Percentiles rank a stretch among this genome's conserved stretches.
Evolutionary conservation across 495 filamentous ascomycete species (phyloP).

Genomic region (Penicillium coprophilum): DNA sequence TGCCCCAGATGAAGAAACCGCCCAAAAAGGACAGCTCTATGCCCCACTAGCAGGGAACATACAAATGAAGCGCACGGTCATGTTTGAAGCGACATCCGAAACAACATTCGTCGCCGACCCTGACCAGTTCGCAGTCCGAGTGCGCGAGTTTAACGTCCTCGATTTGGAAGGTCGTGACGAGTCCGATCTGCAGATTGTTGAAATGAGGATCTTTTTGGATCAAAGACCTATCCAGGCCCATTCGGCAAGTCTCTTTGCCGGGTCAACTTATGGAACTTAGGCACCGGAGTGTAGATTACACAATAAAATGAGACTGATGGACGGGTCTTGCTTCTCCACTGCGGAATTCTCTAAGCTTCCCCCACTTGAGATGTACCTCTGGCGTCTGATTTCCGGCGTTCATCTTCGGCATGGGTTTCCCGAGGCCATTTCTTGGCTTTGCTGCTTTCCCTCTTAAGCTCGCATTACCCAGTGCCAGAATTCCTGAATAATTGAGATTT

Average conservation of each 20-base stretch:
- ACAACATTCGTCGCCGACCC: slow-evolving; percentile 26
- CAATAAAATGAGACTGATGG: not conserved
- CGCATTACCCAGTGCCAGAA: not conserved
- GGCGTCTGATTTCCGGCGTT: slow-evolving; percentile 10
- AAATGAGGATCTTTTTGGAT: slow-evolving; percentile 27
- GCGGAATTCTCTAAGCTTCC: slow-evolving; percentile 15
- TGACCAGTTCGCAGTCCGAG: slow-evolving; percentile 23
- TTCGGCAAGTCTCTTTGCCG: slow-evolving; percentile 18
- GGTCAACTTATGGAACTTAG: slow-evolving; percentile 11
- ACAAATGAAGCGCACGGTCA: slow-evolving; percentile 25
- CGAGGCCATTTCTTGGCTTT: not conserved
- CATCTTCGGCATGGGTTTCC: slow-evolving; percentile 16
- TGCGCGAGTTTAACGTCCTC: slow-evolving; percentile 28
- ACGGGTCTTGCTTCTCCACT: slow-evolving; percentile 10
- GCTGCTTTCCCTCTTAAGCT: not conserved
- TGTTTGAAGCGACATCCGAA: slow-evolving; percentile 27
- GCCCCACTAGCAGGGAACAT: slow-evolving; percentile 9
- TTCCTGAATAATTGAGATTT: not conserved
- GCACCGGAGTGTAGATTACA: slow-evolving; percentile 1
- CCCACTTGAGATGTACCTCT: not conserved
- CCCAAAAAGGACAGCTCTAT: slow-evolving; percentile 11
- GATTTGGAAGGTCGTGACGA: slow-evolving; percentile 15
- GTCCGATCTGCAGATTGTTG: slow-evolving; percentile 19
- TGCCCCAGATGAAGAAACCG: not conserved
- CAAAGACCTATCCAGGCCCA: slow-evolving; percentile 23